Percentiles rank a stretch among this genome's conserved stretches.
phyloP scores from a whole-genome alignment of 441 rosid genomes.

The Codiaeum variegatum region DNA sequence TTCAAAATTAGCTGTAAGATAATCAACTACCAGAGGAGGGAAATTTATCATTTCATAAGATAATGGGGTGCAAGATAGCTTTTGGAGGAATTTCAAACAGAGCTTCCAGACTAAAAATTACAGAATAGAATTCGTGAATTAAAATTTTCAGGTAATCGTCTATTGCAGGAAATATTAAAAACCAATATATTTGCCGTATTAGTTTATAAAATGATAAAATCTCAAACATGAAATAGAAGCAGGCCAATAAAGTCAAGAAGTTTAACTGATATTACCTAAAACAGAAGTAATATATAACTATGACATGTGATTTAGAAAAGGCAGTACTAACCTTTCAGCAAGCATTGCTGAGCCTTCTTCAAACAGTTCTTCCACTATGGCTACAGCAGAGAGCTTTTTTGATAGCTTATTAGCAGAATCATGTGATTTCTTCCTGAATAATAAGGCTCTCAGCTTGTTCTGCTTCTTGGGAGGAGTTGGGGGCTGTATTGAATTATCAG shows the following conservation, averaged over 20 bases:
- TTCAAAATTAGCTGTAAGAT: not conserved
- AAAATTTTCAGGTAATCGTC: not conserved
- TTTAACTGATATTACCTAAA: not conserved
- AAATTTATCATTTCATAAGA: not conserved
- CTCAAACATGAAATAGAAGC: not conserved
- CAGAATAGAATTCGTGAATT: not conserved
- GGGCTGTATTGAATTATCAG: conserved; percentile 43
- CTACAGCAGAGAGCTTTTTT: conserved; percentile 61
- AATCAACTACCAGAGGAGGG: not conserved
- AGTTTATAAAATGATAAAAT: not conserved
- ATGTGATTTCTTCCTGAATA: conserved; percentile 51
- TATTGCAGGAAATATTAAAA: not conserved
- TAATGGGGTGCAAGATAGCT: not conserved
- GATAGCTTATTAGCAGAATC: conserved; percentile 51
- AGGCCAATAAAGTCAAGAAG: not conserved
- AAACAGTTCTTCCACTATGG: conserved; percentile 81
- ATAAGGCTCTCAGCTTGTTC: conserved; percentile 49
- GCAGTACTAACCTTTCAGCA: conserved; percentile 62
- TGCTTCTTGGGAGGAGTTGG: conserved; percentile 50
- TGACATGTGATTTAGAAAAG: not conserved
- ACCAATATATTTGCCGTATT: not conserved
- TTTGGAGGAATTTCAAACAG: not conserved
- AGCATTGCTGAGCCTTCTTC: conserved; percentile 97
- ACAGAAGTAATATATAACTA: not conserved
- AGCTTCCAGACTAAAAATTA: not conserved